Conservation (phyloP, 306 rosid species). For the Inga laurina region DNA sequence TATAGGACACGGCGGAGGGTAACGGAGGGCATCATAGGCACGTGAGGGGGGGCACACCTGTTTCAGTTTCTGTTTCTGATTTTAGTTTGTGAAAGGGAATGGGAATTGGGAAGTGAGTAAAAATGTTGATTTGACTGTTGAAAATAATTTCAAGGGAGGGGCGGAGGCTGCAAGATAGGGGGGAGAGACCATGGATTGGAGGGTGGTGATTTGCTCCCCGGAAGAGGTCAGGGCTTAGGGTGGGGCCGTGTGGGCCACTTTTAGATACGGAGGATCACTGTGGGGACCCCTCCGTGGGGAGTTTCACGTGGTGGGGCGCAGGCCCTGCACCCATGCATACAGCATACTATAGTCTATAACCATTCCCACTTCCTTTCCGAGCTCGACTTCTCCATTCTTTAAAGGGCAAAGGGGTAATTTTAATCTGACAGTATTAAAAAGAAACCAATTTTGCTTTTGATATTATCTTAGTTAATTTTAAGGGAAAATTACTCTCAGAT, state of each 20-base stretch:
- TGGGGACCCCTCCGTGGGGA: slow-evolving; percentile 52
- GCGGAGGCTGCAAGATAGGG: no score
- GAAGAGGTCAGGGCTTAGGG: not conserved
- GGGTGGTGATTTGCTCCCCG: not conserved
- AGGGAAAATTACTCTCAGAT: no score
- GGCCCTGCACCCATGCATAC: slow-evolving; percentile 27
- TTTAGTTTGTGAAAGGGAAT: not conserved
- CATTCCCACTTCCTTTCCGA: not conserved
- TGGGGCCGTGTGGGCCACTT: slow-evolving; percentile 42
- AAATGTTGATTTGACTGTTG: not conserved
- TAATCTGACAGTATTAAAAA: no score
- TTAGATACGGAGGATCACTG: slow-evolving; percentile 83
- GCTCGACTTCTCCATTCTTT: no score
- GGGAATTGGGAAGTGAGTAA: not conserved
- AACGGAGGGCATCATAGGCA: not conserved
- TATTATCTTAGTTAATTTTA: no score
- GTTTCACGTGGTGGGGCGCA: slow-evolving; percentile 74
- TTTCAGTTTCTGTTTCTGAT: not conserved
- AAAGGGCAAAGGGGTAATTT: no score
- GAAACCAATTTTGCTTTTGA: no score
- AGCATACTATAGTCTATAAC: not conserved
- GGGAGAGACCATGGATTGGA: not conserved
- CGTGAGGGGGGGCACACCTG: slow-evolving; percentile 43
- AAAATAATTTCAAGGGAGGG: no score
- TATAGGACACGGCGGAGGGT: slow-evolving; percentile 41